These are phyloP conservation scores for Citrus australasica DNA, from an alignment of 345 rosid species.

Conservation along the genomic window DNA sequence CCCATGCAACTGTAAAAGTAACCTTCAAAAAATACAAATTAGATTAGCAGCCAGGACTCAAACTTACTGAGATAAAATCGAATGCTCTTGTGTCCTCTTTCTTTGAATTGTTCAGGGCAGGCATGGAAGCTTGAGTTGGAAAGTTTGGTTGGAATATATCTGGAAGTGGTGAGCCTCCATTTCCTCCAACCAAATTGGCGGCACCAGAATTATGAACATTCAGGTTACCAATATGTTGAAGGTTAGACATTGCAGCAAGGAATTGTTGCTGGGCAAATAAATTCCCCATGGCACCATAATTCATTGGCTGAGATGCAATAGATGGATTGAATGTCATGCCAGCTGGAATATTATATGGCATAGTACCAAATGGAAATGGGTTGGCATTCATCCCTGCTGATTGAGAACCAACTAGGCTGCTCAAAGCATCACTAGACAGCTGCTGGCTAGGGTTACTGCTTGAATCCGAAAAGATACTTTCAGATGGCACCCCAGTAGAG, in stretches of 20 bases:
- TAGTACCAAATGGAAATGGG: constrained; percentile 45
- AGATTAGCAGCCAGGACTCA: constrained; percentile 10
- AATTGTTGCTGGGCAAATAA: constrained; percentile 77
- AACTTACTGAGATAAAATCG: constrained; percentile 92
- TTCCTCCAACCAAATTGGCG: constrained; percentile 31
- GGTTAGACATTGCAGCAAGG: constrained; percentile 69
- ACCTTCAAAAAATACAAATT: neutral
- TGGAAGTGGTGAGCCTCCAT: constrained; percentile 58
- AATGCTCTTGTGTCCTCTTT: constrained; percentile 90
- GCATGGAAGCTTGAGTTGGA: constrained; percentile 53
- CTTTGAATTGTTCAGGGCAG: constrained; percentile 55
- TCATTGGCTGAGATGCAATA: constrained; percentile 57
- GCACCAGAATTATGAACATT: constrained; percentile 46
- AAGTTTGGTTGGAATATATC: constrained; percentile 81
- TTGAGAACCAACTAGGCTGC: constrained; percentile 50
- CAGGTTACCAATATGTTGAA: constrained; percentile 66
- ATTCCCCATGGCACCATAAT: constrained; percentile 67
- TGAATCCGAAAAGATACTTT: constrained; percentile 38
- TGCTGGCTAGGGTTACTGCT: constrained; percentile 36
- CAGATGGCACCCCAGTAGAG: constrained; percentile 38
- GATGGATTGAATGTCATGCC: constrained; percentile 66
- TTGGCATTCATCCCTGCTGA: constrained; percentile 39
- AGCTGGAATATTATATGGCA: constrained; percentile 59
- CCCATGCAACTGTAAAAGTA: neutral
- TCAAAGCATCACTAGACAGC: constrained; percentile 42